Conservation (phyloP, 768 basidiomycete species). For the Chalciporus piperatus region DNA sequence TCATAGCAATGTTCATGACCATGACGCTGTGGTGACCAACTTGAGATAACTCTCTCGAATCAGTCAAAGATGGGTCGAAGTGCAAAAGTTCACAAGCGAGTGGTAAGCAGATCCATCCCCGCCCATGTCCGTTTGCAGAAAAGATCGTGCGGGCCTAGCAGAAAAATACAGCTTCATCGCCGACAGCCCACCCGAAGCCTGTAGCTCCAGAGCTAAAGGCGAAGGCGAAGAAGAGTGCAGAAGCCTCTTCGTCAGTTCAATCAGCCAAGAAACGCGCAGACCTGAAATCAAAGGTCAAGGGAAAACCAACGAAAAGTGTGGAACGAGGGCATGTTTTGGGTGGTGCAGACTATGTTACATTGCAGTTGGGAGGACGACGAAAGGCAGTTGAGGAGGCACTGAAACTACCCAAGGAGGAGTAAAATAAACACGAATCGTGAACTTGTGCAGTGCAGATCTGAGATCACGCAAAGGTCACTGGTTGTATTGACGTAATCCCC, state of each 20-base stretch:
- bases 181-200: conserved; percentile 6
- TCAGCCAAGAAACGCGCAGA: conserved; percentile 28
- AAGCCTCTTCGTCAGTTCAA: conserved; percentile 8
- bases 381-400: conserved; percentile 64
- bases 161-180: conserved; percentile 24
- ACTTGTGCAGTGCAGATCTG: no score
- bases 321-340: conserved; percentile 52
- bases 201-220: background rate
- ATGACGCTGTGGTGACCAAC: no score
- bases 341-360: conserved; percentile 71
- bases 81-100: conserved; percentile 35
- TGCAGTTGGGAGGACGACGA: conserved; percentile 69
- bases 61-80: conserved; percentile 31
- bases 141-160: background rate
- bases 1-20: no score
- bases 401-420: conserved; percentile 44
- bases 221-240: background rate
- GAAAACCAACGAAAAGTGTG: conserved; percentile 1
- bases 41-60: background rate
- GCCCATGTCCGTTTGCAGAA: background rate
- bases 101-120: conserved; percentile 20
- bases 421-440: conserved; percentile 1
- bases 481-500: conserved; percentile 15
- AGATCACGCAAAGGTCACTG: no score
- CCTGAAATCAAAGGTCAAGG: conserved; percentile 25